phyloP scores from a whole-genome alignment of 2,329 filamentous ascomycete genomes.

The Diaporthe vaccinii region DNA sequence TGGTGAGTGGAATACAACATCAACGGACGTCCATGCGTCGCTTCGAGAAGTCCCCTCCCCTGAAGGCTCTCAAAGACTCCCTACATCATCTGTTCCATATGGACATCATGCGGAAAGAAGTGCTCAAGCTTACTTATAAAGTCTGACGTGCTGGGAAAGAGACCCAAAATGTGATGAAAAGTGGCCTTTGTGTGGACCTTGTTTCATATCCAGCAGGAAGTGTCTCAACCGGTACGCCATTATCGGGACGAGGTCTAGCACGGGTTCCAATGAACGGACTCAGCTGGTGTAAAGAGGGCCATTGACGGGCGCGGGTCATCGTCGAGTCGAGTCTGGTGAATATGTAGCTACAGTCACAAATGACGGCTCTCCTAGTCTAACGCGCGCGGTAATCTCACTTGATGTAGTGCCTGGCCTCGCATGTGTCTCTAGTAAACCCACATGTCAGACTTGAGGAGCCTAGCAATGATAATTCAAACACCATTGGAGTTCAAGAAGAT shows the following conservation, averaged over 20 bases:
- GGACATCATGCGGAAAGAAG: background rate
- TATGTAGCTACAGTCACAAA: background rate
- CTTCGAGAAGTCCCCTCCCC: background rate
- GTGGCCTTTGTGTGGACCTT: conserved; percentile 48
- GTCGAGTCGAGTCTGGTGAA: background rate
- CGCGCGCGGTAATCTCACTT: background rate
- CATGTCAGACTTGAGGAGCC: conserved; percentile 1
- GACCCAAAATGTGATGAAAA: conserved; percentile 66
- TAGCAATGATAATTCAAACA: background rate
- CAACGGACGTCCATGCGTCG: background rate
- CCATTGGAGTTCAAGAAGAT: background rate
- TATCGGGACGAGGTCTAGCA: background rate
- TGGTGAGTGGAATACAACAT: conserved; percentile 47
- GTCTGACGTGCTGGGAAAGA: conserved; percentile 59
- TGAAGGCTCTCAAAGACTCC: background rate
- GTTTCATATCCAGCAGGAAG: conserved; percentile 25
- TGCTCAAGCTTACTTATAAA: conserved; percentile 42
- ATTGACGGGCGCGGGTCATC: background rate
- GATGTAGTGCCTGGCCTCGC: background rate
- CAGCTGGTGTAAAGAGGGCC: too few species aligned
- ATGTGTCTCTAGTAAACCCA: background rate
- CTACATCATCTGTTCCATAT: background rate
- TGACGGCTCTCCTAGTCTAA: background rate
- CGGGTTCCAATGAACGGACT: background rate
- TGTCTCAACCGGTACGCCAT: conserved; percentile 1